Evolutionary conservation across 768 basidiomycete genomes (phyloP), one percentile per base, ranked within the genome.

Genomic region (Paxillus ammoniavirescens): DNA sequence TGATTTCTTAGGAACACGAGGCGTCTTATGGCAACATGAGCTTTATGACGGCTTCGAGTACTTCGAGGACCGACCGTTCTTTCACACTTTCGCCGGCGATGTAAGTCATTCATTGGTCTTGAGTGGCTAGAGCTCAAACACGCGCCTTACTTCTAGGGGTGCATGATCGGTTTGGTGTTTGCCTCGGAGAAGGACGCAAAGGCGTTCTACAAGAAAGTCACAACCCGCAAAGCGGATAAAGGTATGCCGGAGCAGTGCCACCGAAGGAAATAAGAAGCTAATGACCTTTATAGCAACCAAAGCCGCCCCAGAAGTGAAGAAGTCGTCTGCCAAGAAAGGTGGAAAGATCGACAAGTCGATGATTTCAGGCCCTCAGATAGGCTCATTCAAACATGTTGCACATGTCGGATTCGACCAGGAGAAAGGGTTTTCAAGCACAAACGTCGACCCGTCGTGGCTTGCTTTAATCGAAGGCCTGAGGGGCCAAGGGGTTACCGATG

Each of bases 371-470:
- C 95, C 94, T 2, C 81, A 84, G 4, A 68, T 74, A 1, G 86
- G 86, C 13, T 87, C 87, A 8, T 98, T 98, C 75, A 80, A 82
- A 53, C 95, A 98, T 65, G 79, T 97, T 42, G 93, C 89, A 0
- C 95, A 98, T 66, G 96, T 99, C 90, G 95, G 94, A 12, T 97
- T 88, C 68, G 91, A 97, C 62, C 68, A 81, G 0, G 85, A 96
- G 59, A 82, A 84, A 23, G 96, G 96, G 2, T 98, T 93, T 70
- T 87, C 86, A 0, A 90, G 88, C 1, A 80, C 77, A 14, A 91
- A 91, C 49, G 90, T 99, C 5, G 96, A 99, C 69, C 83, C 91
- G 1, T 91, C 88, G 5, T 98, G 96, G 96, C 76, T 82, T 42
- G 75, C 82, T 1, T 71, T 98, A 52, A 76, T 98, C 3, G 77